A percentile compares a stretch with the other conserved stretches of the same genome.
These are phyloP conservation scores for Candida taoyuanica DNA, from an alignment of 805 yeast species.

Conservation along the genomic window DNA sequence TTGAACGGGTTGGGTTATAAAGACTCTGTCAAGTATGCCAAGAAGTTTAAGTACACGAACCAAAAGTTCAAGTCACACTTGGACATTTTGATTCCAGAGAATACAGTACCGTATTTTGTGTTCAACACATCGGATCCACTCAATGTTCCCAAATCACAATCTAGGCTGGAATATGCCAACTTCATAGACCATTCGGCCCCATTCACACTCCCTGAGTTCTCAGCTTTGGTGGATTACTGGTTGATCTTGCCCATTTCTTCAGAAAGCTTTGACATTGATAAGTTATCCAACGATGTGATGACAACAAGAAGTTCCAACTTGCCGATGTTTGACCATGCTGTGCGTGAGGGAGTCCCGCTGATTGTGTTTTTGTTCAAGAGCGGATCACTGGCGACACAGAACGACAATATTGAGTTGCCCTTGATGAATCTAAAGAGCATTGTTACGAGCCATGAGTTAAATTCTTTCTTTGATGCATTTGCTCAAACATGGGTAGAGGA, in stretches of 20 bases:
- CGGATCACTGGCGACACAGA: conserved; percentile 14
- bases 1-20: conserved; percentile 27
- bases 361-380: conserved; percentile 35
- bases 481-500: conserved; percentile 37
- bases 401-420: conserved; percentile 9
- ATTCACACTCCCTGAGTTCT: conserved; percentile 34
- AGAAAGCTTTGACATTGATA: conserved; percentile 16
- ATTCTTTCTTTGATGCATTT: conserved; percentile 36
- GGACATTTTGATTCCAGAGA: conserved; percentile 31
- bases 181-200: conserved; percentile 34
- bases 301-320: conserved; percentile 7
- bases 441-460: conserved; percentile 8
- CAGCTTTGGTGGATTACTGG: conserved; percentile 34
- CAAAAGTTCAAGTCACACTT: conserved; percentile 12
- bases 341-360: conserved; percentile 29
- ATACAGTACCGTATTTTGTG: conserved; percentile 33
- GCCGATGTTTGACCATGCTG: conserved; percentile 30
- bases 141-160: conserved; percentile 12
- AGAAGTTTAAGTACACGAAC: conserved; percentile 18
- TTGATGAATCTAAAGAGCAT: conserved; percentile 8
- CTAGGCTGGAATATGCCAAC: conserved; percentile 20
- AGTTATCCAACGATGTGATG: conserved; percentile 11
- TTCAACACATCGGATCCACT: conserved; percentile 32
- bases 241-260: conserved; percentile 34
- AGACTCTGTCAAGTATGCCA: conserved; percentile 24